Percentiles rank a stretch among this genome's conserved stretches.
Evolutionary conservation across 1,139 yeast species (phyloP).

Genomic region (Zygosaccharomyces sapae): DNA sequence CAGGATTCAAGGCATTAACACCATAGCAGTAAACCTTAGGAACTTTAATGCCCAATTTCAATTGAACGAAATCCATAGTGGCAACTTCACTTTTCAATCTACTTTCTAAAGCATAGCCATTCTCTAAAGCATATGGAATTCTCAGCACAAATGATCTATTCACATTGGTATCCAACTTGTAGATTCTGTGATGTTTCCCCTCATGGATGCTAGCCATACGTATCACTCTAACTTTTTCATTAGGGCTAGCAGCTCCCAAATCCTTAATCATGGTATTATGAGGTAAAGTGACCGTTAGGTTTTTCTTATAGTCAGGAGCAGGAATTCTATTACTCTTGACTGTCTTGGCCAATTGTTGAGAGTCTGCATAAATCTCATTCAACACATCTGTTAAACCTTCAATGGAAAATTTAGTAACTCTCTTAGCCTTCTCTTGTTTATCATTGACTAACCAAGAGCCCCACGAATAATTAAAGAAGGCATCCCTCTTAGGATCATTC

Average conservation of each 20-base stretch:
- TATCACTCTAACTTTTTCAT: constrained; percentile 50
- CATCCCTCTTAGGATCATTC: constrained; percentile 63
- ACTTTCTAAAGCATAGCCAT: constrained; percentile 57
- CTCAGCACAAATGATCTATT: constrained; percentile 67
- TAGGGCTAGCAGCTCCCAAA: constrained; percentile 42
- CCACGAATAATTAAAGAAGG: constrained; percentile 86
- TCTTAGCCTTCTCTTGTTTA: constrained; percentile 60
- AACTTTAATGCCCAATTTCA: constrained; percentile 47
- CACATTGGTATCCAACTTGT: constrained; percentile 61
- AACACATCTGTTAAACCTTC: constrained; percentile 62
- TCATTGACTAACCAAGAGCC: constrained; percentile 91
- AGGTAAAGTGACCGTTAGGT: constrained; percentile 45
- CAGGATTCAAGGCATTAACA: constrained; percentile 53
- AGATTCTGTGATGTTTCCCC: constrained; percentile 88
- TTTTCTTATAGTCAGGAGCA: constrained; percentile 41
- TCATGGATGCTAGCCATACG: constrained; percentile 84
- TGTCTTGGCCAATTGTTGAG: constrained; percentile 31
- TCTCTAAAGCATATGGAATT: constrained; percentile 74
- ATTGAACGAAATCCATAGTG: constrained; percentile 71
- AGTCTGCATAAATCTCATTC: constrained; percentile 40
- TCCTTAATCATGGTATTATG: constrained; percentile 44
- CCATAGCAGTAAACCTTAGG: constrained; percentile 79
- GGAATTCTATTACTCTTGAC: constrained; percentile 24
- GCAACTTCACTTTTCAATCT: constrained; percentile 89
- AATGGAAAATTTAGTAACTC: constrained; percentile 79